Conservation (phyloP, 805 yeast genomes). For the Zygotorulaspora florentina region DNA sequence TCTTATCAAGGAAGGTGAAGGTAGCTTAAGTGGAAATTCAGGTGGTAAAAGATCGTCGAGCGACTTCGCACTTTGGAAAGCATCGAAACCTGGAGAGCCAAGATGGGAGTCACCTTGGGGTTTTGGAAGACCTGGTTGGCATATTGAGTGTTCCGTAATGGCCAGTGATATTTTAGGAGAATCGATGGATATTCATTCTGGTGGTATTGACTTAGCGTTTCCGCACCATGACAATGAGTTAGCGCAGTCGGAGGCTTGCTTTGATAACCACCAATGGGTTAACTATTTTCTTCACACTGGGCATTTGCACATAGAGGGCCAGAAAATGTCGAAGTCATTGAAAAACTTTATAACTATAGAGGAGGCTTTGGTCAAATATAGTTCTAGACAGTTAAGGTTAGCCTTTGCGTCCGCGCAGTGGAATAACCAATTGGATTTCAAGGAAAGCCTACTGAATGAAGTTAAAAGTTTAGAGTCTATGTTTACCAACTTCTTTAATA, state of each 20-base stretch:
- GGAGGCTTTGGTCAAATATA: slow-evolving; percentile 70
- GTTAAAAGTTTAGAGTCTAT: slow-evolving; percentile 73
- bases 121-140: slow-evolving; percentile 98
- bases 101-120: slow-evolving; percentile 97
- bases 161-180: slow-evolving; percentile 84
- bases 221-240: slow-evolving; percentile 99
- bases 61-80: slow-evolving; percentile 96
- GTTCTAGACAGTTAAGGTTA: slow-evolving; percentile 80
- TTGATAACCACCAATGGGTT: slow-evolving; percentile 89
- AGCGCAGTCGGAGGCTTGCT: slow-evolving; percentile 95
- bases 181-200: slow-evolving; percentile 89
- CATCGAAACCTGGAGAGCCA: slow-evolving; percentile 96
- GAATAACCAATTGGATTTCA: slow-evolving; percentile 91
- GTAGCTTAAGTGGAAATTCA: slow-evolving; percentile 54
- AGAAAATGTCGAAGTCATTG: slow-evolving; percentile 92
- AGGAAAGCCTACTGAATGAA: slow-evolving; percentile 71
- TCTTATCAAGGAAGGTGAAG: slow-evolving; percentile 92
- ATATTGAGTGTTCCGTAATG: slow-evolving; percentile 98
- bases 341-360: slow-evolving; percentile 94
- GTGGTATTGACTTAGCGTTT: slow-evolving; percentile 95
- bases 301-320: slow-evolving; percentile 96
- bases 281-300: slow-evolving; percentile 96
- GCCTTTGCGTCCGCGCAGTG: slow-evolving; percentile 89
- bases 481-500: slow-evolving; percentile 77
- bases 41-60: slow-evolving; percentile 66